Evolutionary conservation across 2,329 filamentous ascomycete species (phyloP).

Genomic region (Stenocarpella maydis): DNA sequence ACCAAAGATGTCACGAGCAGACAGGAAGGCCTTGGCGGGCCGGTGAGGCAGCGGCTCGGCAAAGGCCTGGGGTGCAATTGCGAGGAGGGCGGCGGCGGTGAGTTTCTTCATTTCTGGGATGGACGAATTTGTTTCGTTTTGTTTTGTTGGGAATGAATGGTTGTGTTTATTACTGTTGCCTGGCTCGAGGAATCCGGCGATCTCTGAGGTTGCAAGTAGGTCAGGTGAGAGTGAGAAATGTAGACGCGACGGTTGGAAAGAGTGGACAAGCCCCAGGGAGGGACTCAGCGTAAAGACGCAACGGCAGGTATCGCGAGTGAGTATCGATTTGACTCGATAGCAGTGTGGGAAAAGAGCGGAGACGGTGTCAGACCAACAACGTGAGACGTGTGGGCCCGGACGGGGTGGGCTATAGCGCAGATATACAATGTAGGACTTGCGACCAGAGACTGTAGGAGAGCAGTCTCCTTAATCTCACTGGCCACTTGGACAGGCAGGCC

Average conservation of each 20-base stretch:
- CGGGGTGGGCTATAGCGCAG: conserved; percentile 12
- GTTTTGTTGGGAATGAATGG: background rate
- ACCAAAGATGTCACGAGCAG: conserved; percentile 49
- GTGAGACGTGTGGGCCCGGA: conserved; percentile 14
- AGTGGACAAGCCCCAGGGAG: conserved; percentile 19
- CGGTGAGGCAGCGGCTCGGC: conserved; percentile 48
- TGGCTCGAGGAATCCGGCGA: background rate
- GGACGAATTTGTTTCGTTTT: background rate
- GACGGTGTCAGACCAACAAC: conserved; percentile 2
- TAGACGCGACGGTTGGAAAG: conserved; percentile 1
- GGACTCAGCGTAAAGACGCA: background rate
- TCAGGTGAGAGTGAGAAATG: background rate
- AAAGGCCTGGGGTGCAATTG: conserved; percentile 43
- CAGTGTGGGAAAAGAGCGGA: conserved; percentile 11
- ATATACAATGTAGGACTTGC: conserved; percentile 6
- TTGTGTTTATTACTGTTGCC: background rate
- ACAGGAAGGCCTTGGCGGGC: conserved; percentile 47
- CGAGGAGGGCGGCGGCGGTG: conserved; percentile 54
- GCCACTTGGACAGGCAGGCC: conserved; percentile 25
- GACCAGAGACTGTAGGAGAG: conserved; percentile 16
- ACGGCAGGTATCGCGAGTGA: conserved; percentile 21
- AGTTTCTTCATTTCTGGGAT: conserved; percentile 45
- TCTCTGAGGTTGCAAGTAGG: background rate
- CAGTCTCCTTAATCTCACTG: conserved; percentile 28
- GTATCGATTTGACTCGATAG: conserved; percentile 3